Base-by-base conservation (phyloP, 495 filamentous ascomycete genomes). In the Penicillium macrosclerotiorum region DNA sequence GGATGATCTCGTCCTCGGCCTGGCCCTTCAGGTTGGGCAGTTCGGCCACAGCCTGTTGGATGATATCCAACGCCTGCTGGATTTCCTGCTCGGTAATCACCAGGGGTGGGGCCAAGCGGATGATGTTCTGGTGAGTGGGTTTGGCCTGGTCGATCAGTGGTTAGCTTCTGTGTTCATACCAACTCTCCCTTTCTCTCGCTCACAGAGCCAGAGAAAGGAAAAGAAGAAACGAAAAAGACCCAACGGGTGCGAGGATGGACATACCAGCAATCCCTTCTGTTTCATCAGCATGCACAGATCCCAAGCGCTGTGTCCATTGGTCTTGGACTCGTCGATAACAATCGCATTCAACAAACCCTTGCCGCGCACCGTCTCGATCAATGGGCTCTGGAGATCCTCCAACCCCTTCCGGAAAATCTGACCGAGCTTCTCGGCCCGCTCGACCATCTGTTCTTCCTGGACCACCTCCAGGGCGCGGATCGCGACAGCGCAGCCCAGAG, bases 61-160 rank as follows among this genome's bases (percentile, higher is more conserved):
- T 80, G 42, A 81, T 79, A 1, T 56, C 52, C 37, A 81, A 57
- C 0, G 78, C 67, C 45, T 68, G 59, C 37, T 67, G 44, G 23
- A 81, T 72, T 57, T 81, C 72, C 26, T 75, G 71, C 37, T 79
- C 73, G 3, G 78, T 81, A 55, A 81, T 79, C 16, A 81, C 75
- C 29, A 80, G 55, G 1, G 78, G 78, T 4, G 78, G 78, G 2
- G 78, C 78, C 26, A 81, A 66, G 44, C 78, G 77, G 42, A 81
- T 97, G 69, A 97, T 97, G 64, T 97, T 96, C 56, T 95, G 82
- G 68, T 98, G 93, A 25, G 94, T 99, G 8, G 94, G 94, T 79
- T 99, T 99, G 46, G 93, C 93, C 89, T 95, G n/a, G n/a, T n/a
- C n/a, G n/a, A 64, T 56, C 13, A 23, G 40, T 38, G 42, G 58